phyloP scores from a whole-genome alignment of 331 rosid species.

The Cucumis variabilis region DNA sequence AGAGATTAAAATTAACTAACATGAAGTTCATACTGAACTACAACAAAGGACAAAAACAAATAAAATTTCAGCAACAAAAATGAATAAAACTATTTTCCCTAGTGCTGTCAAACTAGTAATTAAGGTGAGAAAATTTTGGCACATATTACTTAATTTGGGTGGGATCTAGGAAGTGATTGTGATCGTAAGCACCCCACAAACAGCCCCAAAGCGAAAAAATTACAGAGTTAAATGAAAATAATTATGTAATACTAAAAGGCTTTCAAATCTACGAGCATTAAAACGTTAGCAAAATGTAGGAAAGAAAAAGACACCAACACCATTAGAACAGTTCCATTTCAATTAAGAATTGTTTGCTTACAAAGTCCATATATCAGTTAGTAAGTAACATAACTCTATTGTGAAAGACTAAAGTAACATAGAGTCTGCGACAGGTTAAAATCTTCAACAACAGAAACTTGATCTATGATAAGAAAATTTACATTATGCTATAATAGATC shows the following conservation, averaged over 20 bases:
- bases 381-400: slow-evolving; percentile 31
- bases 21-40: no score
- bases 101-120: no score
- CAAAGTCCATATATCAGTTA: slow-evolving; percentile 92
- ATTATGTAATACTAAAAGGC: slow-evolving; percentile 5
- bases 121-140: no score
- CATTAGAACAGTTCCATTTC: slow-evolving; percentile 3
- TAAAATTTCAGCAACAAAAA: no score
- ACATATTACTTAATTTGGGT: no score
- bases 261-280: slow-evolving; percentile 2
- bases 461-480: neutral
- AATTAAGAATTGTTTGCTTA: slow-evolving; percentile 50
- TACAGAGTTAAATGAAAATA: slow-evolving; percentile 36
- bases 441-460: neutral
- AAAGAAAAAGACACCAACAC: neutral
- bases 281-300: neutral
- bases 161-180: no score
- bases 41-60: no score
- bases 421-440: neutral
- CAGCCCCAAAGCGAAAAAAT: no score
- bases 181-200: no score
- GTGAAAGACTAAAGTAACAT: slow-evolving; percentile 4
- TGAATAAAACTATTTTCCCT: no score
- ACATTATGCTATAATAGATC: neutral
- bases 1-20: no score